phyloP scores from a whole-genome alignment of 805 yeast genomes.

The Torulaspora franciscae region DNA sequence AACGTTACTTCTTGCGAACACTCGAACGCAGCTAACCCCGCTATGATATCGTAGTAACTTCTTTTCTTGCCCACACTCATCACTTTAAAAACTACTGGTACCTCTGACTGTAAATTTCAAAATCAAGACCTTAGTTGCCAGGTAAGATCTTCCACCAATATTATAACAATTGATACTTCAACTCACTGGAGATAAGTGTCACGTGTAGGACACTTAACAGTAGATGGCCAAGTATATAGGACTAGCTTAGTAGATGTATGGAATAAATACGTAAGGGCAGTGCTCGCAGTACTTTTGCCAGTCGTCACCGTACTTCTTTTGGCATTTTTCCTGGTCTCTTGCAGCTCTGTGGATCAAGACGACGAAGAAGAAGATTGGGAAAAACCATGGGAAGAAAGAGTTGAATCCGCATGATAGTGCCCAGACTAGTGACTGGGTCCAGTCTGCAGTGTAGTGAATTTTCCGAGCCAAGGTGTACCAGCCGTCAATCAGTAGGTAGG shows the following conservation, averaged over 20 bases:
- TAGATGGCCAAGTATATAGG: not conserved
- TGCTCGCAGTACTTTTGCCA: constrained; percentile 82
- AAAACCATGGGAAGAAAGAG: constrained; percentile 93
- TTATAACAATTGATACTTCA: no score
- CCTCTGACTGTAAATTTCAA: not conserved
- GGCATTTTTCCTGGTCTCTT: constrained; percentile 84
- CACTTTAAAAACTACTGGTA: no score
- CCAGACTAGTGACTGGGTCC: constrained; percentile 84
- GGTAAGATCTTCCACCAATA: no score
- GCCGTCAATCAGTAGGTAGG: constrained; percentile 82
- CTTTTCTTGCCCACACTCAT: constrained; percentile 11
- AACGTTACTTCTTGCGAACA: constrained; percentile 29
- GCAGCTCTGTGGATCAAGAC: constrained; percentile 84
- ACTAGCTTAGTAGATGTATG: constrained; percentile 58
- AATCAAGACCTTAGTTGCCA: not conserved
- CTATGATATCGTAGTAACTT: constrained; percentile 31
- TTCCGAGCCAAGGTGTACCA: constrained; percentile 94
- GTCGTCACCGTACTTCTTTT: constrained; percentile 84
- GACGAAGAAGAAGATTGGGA: constrained; percentile 82
- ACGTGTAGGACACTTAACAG: not conserved
- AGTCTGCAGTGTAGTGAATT: constrained; percentile 92
- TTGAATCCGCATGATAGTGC: constrained; percentile 82
- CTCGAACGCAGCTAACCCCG: constrained; percentile 32
- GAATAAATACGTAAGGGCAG: constrained; percentile 90
- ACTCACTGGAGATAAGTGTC: not conserved